Conservation (phyloP, 208 protist species). For the Borovskyia barvae region DNA sequence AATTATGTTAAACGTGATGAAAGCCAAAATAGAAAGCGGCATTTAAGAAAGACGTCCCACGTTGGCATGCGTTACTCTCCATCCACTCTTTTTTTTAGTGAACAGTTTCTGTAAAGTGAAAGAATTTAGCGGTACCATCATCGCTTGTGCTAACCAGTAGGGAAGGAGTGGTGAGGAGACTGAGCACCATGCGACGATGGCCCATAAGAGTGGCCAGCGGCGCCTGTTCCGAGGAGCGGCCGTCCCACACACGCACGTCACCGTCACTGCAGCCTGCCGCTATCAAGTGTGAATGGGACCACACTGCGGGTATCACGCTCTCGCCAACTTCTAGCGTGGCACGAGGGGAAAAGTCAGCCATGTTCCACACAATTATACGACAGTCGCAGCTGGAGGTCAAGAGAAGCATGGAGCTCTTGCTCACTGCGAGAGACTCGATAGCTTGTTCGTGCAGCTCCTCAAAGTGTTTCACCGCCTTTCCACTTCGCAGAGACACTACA, state of each 20-base stretch:
- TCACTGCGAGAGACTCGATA: conserved; percentile 74
- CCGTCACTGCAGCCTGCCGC: conserved; percentile 83
- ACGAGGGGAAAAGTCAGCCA: conserved; percentile 56
- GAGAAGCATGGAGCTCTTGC: conserved; percentile 41
- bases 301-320: conserved; percentile 76
- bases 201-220: conserved; percentile 57
- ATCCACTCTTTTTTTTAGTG: too few species aligned
- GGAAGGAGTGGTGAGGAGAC: conserved; percentile 25
- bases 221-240: conserved; percentile 48
- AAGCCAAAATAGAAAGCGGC: too few species aligned
- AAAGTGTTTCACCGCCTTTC: conserved; percentile 59
- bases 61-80: too few species aligned
- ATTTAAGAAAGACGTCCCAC: too few species aligned
- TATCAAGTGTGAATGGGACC: conserved; percentile 46
- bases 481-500: conserved; percentile 63
- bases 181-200: conserved; percentile 81
- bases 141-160: conserved; percentile 62
- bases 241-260: conserved; percentile 80
- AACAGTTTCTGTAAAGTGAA: conserved; percentile 18
- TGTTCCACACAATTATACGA: conserved; percentile 78
- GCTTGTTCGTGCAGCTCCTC: conserved; percentile 79
- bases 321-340: conserved; percentile 61
- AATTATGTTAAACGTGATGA: too few species aligned
- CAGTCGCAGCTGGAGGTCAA: conserved; percentile 81
- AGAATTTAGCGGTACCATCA: conserved; percentile 72